phyloP scores from a whole-genome alignment of 345 rosid genomes.

The Murraya paniculata region DNA sequence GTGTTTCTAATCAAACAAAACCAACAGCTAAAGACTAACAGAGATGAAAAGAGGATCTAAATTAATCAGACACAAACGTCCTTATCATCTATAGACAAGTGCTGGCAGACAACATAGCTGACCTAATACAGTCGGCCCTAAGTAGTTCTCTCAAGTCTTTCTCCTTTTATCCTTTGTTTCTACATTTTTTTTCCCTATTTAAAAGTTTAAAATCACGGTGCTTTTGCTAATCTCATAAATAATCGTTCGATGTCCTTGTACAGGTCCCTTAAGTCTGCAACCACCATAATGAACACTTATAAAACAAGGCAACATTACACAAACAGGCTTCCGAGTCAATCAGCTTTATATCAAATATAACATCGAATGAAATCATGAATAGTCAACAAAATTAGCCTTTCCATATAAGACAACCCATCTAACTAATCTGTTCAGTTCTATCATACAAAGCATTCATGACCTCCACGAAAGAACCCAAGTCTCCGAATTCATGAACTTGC shows the following conservation, averaged over 20 bases:
- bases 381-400: background rate
- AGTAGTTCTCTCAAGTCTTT: background rate
- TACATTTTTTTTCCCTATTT: background rate
- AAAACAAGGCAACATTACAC: background rate
- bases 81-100: background rate
- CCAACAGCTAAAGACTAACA: background rate
- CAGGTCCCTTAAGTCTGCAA: background rate
- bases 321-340: background rate
- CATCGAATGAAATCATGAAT: background rate
- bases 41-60: background rate
- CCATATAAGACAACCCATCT: background rate
- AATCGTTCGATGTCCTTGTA: background rate
- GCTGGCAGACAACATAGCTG: background rate
- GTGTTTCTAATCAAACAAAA: background rate
- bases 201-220: background rate
- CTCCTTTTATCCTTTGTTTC: background rate
- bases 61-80: background rate
- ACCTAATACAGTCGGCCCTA: background rate
- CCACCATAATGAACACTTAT: background rate
- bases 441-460: background rate
- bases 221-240: background rate
- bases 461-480: background rate
- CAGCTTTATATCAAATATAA: background rate
- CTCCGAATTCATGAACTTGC: background rate
- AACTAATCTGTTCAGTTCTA: no score